Conservation (phyloP, 768 basidiomycete genomes). For the Megacollybia marginata region DNA sequence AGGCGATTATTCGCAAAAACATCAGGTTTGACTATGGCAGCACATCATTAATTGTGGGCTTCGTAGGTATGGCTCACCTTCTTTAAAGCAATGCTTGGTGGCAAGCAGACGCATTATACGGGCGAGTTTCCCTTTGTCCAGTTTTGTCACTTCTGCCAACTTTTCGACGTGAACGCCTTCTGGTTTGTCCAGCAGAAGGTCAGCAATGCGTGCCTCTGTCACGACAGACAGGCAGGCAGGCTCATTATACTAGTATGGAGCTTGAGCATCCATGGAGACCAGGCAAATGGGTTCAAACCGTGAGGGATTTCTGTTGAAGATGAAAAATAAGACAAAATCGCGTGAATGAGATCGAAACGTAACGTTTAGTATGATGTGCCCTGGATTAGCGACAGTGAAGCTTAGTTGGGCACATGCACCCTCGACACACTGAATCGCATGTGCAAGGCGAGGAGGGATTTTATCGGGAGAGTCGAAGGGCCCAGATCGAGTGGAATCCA, state of each 20-base stretch:
- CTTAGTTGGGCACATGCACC: too few species aligned
- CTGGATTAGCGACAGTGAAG: too few species aligned
- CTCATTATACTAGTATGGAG: slow-evolving; percentile 17
- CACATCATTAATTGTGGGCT: background rate
- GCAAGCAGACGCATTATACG: slow-evolving; percentile 32
- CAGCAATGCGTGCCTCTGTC: slow-evolving; percentile 27
- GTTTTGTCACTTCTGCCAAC: slow-evolving; percentile 19
- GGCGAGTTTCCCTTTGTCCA: slow-evolving; percentile 28
- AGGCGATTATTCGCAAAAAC: slow-evolving; percentile 37
- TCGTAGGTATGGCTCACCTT: slow-evolving; percentile 17
- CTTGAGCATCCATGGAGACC: background rate
- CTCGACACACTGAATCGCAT: slow-evolving; percentile 11
- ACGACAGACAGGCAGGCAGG: slow-evolving; percentile 27
- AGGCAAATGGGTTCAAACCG: slow-evolving; percentile 9
- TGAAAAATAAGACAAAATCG: background rate
- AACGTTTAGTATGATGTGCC: slow-evolving; percentile 11
- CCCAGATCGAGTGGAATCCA: slow-evolving; percentile 25
- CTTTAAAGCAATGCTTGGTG: slow-evolving; percentile 31
- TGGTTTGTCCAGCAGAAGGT: slow-evolving; percentile 26
- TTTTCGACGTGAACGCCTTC: slow-evolving; percentile 28
- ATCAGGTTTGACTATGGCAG: slow-evolving; percentile 21
- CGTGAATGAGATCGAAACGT: slow-evolving; percentile 2
- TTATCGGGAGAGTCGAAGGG: slow-evolving; percentile 24
- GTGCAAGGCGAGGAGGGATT: slow-evolving; percentile 14
- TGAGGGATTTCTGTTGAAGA: background rate